Percentiles rank a stretch among this genome's conserved stretches.
phyloP scores from a whole-genome alignment of 2,329 filamentous ascomycete genomes.

The Arthrobotrys conoides region DNA sequence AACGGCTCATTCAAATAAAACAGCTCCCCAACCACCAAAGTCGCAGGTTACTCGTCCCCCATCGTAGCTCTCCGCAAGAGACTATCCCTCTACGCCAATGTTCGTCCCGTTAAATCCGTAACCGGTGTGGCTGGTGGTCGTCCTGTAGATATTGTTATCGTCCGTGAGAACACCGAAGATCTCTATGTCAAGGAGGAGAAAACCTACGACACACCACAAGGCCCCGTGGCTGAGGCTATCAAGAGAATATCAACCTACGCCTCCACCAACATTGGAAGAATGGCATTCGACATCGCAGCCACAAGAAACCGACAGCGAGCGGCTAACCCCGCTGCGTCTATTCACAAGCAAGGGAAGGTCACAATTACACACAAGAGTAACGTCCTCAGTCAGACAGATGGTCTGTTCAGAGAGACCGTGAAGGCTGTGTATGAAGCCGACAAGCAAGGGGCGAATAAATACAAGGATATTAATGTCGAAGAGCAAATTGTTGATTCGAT shows the following conservation, averaged over 20 bases:
- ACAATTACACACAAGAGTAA: slow-evolving; percentile 99
- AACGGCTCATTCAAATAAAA: slow-evolving; percentile 17
- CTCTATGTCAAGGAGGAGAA: slow-evolving; percentile 92
- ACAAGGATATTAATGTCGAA: slow-evolving; percentile 79
- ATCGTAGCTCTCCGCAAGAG: slow-evolving; percentile 97
- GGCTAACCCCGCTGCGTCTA: slow-evolving; percentile 62
- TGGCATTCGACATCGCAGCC: slow-evolving; percentile 94
- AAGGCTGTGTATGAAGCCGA: slow-evolving; percentile 73
- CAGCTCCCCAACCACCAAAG: slow-evolving; percentile 86
- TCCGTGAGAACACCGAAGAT: slow-evolving; percentile 98
- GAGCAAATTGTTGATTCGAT: slow-evolving; percentile 99
- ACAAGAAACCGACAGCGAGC: slow-evolving; percentile 85
- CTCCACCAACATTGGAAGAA: slow-evolving; percentile 86
- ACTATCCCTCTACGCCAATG: slow-evolving; percentile 96
- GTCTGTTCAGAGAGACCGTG: slow-evolving; percentile 87
- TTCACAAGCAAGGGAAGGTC: slow-evolving; percentile 69
- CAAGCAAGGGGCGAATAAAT: slow-evolving; percentile 70
- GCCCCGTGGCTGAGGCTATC: slow-evolving; percentile 94
- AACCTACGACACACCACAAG: slow-evolving; percentile 79
- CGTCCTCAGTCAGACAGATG: slow-evolving; percentile 95
- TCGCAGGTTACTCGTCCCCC: slow-evolving; percentile 94
- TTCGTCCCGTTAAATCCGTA: slow-evolving; percentile 92
- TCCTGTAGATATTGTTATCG: slow-evolving; percentile 96
- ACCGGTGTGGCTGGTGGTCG: slow-evolving; percentile 72
- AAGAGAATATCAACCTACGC: slow-evolving; percentile 95